These are phyloP conservation scores for Tylopilus subfusipes DNA, from an alignment of 768 basidiomycete species.

Conservation along the genomic window DNA sequence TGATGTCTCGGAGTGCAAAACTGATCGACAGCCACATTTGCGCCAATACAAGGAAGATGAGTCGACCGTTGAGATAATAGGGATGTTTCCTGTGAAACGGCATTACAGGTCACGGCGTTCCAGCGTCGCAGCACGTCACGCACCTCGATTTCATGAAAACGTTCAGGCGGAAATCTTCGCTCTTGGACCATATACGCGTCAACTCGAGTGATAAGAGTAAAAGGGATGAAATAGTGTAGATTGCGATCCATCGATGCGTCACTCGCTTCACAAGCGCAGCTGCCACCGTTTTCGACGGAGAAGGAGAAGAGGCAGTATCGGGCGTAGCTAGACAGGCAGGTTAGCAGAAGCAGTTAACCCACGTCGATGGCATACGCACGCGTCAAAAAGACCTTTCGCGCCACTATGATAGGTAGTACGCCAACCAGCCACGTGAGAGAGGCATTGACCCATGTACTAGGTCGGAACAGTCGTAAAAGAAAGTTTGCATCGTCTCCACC, in stretches of 20 bases:
- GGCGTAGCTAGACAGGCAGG: slow-evolving; percentile 38
- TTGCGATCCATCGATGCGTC: slow-evolving; percentile 42
- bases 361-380: slow-evolving; percentile 40
- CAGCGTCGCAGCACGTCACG: slow-evolving; percentile 8
- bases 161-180: slow-evolving; percentile 42
- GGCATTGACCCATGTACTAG: slow-evolving; percentile 42
- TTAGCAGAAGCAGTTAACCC: neutral
- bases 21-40: slow-evolving; percentile 47
- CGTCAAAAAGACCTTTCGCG: slow-evolving; percentile 57
- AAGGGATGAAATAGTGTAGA: slow-evolving; percentile 48
- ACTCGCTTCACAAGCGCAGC: slow-evolving; percentile 45
- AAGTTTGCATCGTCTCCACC: slow-evolving; percentile 15
- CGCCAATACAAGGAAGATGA: slow-evolving; percentile 55
- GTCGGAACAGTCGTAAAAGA: slow-evolving; percentile 40
- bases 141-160: slow-evolving; percentile 70
- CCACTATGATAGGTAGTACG: slow-evolving; percentile 54
- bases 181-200: slow-evolving; percentile 25
- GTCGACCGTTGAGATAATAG: slow-evolving; percentile 65
- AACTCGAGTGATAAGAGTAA: slow-evolving; percentile 44
- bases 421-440: slow-evolving; percentile 46
- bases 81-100: slow-evolving; percentile 62
- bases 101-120: neutral
- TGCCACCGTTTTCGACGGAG: slow-evolving; percentile 48
- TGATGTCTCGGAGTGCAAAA: slow-evolving; percentile 54
- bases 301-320: slow-evolving; percentile 46